Evolutionary conservation across 2,329 filamentous ascomycete species (phyloP).

Genomic region (Diaporthe citrichinensis): DNA sequence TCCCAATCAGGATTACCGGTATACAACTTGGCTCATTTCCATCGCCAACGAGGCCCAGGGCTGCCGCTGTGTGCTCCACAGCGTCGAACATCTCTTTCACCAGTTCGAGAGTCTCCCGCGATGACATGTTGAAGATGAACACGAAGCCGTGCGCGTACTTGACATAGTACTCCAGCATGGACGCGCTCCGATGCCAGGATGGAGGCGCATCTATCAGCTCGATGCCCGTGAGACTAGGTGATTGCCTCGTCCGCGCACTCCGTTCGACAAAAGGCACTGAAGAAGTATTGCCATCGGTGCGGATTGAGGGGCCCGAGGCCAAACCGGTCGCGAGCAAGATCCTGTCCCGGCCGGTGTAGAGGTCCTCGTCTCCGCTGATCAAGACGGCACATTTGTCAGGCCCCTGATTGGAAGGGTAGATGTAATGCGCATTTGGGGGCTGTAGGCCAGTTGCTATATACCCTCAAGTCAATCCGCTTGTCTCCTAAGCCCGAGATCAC

Average conservation of each 20-base stretch:
- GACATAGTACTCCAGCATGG: background rate
- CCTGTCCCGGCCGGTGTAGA: background rate
- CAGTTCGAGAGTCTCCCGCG: background rate
- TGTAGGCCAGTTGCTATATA: background rate
- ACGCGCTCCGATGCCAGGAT: background rate
- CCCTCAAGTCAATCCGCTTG: background rate
- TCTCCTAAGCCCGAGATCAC: background rate
- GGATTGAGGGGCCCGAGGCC: background rate
- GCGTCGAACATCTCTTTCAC: background rate
- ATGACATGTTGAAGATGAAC: slow-evolving; percentile 8
- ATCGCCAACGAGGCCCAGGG: background rate
- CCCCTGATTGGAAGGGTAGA: background rate
- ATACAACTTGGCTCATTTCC: background rate
- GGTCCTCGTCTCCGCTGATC: slow-evolving; percentile 5
- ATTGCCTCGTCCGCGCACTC: background rate
- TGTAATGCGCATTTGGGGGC: background rate
- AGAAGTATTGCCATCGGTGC: background rate
- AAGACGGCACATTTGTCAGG: background rate
- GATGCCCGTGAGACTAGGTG: background rate
- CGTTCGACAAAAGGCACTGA: background rate
- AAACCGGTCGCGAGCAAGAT: background rate
- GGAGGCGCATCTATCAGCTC: background rate
- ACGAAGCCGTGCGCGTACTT: slow-evolving; percentile 3
- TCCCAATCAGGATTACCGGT: background rate
- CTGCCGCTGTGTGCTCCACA: background rate